A percentile compares a stretch with the other conserved stretches of the same genome.
Evolutionary conservation across 2,329 filamentous ascomycete species (phyloP).

Genomic region (Colletotrichum nymphaeae): DNA sequence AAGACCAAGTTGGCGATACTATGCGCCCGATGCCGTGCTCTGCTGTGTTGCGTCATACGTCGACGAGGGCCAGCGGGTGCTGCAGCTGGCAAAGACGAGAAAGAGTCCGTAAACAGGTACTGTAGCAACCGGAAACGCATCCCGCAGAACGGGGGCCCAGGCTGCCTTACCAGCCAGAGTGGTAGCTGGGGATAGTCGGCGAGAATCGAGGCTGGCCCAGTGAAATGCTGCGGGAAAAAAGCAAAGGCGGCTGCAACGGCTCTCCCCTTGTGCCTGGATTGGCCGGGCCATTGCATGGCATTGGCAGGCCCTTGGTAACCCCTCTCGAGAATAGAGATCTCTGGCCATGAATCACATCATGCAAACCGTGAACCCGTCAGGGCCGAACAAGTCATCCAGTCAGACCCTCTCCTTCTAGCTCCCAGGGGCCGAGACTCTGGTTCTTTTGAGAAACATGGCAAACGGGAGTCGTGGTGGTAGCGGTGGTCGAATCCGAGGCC

Average conservation of each 20-base stretch:
- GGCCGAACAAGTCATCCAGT: background rate
- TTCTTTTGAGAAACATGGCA: background rate
- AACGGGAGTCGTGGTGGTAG: background rate
- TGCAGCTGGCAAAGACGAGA: background rate
- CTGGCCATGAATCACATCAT: constrained; percentile 15
- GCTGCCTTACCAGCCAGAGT: background rate
- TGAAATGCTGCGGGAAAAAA: background rate
- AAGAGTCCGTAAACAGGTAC: background rate
- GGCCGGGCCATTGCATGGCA: constrained; percentile 20
- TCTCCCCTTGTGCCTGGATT: constrained; percentile 24
- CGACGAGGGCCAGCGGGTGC: constrained; percentile 1
- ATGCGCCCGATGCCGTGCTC: constrained; percentile 27
- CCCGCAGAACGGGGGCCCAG: background rate
- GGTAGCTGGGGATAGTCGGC: too few relatives aligned
- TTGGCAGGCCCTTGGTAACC: background rate
- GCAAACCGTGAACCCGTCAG: background rate
- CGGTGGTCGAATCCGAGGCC: background rate
- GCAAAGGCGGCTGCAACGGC: constrained; percentile 23
- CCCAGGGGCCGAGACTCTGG: background rate
- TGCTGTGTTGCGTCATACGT: constrained; percentile 35
- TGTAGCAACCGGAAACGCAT: background rate
- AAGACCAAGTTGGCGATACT: constrained; percentile 25
- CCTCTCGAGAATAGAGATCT: background rate
- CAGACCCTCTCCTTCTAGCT: background rate
- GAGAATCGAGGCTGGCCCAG: background rate